Evolutionary conservation across 2,329 filamentous ascomycete genomes (phyloP), one percentile per base, ranked within the genome.

Genomic region (Lasiodiplodia sp.): DNA sequence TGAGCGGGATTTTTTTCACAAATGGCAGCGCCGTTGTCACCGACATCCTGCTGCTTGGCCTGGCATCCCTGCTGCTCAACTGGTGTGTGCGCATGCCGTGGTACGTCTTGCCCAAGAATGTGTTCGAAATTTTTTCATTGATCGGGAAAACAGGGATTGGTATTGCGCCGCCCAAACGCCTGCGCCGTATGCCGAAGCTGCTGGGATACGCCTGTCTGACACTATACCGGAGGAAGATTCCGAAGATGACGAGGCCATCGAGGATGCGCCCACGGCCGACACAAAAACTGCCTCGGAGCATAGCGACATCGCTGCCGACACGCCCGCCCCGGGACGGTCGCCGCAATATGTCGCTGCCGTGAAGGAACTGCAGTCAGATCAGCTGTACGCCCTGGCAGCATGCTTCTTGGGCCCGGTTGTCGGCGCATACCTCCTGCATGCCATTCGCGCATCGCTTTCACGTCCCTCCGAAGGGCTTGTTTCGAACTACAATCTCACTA

Each of bases 61-160:
- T 98, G 70, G 92, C 92, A 2, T 92, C 91, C 4, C 87, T 97
- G 55, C 96, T 97, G 75, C 83, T 98, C 70, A 94, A 97, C 77
- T 97, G 94, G 93, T 94, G 92, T 60, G 91, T 97, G 53, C 91
- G 93, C 68, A 85, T 96, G 72, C 95, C 95, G 73, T 98, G 95
- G 94, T 94, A 83, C 77, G 87, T 73, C 65, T 21, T 49, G 28
- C 52, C n/a, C 23, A 5, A 31, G 40, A 3, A 47, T 37, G 34
- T 11, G 12, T 18, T 28, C 40, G 23, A 18, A 10, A n/a, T 38
- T 18, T 23, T 21, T 21, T 25, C 11, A 25, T 34, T 66, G 51
- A 66, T 51, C 12, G 18, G 8, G 3, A 18, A 18, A 2, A 47
- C 56, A 84, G 82, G 82, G 82, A 86, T 67, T 87, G 85, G 85